These are phyloP conservation scores for Carex sylvatica DNA, from an alignment of 202 grass and related monocot genomes.

Conservation along the genomic window DNA sequence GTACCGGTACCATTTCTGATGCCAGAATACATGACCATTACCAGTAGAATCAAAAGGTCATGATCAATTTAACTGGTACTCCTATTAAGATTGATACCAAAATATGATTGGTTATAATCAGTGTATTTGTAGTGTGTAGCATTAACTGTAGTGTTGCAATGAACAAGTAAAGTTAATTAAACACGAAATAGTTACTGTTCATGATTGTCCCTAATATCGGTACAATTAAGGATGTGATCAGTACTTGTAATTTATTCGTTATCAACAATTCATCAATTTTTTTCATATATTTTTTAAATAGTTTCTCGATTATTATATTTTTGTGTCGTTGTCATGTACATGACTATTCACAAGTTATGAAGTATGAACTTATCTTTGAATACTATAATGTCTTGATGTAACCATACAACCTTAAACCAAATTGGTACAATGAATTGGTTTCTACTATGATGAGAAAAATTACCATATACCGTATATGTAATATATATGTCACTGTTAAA, in stretches of 20 bases:
- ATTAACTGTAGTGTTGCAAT: neutral
- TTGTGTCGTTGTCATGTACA: neutral
- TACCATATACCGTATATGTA: neutral
- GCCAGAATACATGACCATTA: neutral
- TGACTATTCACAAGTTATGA: neutral
- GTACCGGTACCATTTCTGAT: neutral
- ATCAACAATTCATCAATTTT: neutral
- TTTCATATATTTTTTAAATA: neutral
- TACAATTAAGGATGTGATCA: neutral
- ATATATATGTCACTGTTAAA: neutral
- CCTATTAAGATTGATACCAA: neutral
- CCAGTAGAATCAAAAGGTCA: neutral
- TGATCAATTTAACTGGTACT: neutral
- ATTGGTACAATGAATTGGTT: neutral
- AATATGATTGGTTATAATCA: neutral
- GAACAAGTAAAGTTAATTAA: neutral
- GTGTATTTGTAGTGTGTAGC: neutral
- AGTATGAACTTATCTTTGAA: neutral
- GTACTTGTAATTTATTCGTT: neutral
- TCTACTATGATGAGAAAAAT: neutral
- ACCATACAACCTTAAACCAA: neutral
- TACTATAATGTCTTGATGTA: neutral
- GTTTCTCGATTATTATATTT: neutral
- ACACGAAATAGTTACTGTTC: neutral
- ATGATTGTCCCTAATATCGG: neutral